Conservation (phyloP, 345 rosid genomes). For the Bruguiera sexangula region DNA sequence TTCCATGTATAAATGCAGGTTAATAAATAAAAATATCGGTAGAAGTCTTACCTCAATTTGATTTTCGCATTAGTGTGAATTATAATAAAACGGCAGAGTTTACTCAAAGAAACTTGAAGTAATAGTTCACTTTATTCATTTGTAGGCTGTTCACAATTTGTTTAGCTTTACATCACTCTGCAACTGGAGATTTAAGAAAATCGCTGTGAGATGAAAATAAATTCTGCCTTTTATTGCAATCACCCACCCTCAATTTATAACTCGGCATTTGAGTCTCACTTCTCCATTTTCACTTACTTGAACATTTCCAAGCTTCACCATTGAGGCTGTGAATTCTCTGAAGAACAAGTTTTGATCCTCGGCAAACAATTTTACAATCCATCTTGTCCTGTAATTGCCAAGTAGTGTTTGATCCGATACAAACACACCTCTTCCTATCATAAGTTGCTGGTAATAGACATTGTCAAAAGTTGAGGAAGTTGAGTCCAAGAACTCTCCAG, state of each 20-base stretch:
- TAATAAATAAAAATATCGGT: no score
- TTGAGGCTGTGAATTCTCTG: conserved; percentile 58
- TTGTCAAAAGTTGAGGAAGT: conserved; percentile 61
- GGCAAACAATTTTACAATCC: conserved; percentile 61
- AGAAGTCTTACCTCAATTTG: no score
- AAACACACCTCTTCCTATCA: conserved; percentile 56
- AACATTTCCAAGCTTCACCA: conserved; percentile 71
- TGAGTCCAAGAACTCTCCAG: conserved; percentile 65
- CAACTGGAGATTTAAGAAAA: not conserved
- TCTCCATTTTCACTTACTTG: conserved; percentile 59
- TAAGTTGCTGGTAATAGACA: conserved; percentile 55
- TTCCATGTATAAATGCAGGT: no score
- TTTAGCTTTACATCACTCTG: not conserved
- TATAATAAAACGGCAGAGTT: no score
- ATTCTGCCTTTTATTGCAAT: not conserved
- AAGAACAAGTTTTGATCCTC: conserved; percentile 59
- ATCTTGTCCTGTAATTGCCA: conserved; percentile 45
- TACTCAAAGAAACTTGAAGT: not conserved
- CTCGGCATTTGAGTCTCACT: conserved; percentile 56
- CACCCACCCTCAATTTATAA: conserved; percentile 33
- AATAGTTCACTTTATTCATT: conserved; percentile 8
- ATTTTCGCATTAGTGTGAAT: no score
- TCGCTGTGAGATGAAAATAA: not conserved
- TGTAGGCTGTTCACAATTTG: not conserved
- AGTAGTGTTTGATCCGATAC: conserved; percentile 62